Evolutionary conservation across 805 yeast genomes (phyloP).

Genomic region (Tetrapisispora taiwanensis): DNA sequence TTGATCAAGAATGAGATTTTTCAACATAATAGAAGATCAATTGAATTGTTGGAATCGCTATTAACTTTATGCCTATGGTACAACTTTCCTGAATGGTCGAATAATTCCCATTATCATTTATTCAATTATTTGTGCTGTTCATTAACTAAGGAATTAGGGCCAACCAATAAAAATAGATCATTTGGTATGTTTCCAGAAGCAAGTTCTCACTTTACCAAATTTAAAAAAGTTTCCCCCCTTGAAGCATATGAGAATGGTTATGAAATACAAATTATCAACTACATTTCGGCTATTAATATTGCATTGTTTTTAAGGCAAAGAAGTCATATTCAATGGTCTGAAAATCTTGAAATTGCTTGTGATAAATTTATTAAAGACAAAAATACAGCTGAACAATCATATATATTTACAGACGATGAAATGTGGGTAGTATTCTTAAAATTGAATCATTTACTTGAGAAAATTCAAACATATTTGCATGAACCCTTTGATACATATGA

Average conservation of each 20-base stretch:
- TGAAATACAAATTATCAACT: slow-evolving; percentile 37
- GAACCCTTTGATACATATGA: slow-evolving; percentile 17
- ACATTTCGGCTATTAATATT: slow-evolving; percentile 51
- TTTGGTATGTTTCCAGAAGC: slow-evolving; percentile 24
- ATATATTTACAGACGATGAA: slow-evolving; percentile 29
- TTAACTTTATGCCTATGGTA: slow-evolving; percentile 66
- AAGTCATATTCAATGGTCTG: slow-evolving; percentile 51
- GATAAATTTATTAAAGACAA: slow-evolving; percentile 4
- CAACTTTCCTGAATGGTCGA: slow-evolving; percentile 72
- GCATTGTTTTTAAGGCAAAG: slow-evolving; percentile 58
- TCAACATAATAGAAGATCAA: slow-evolving; percentile 58
- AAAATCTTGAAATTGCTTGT: slow-evolving; percentile 16
- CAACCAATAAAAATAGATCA: slow-evolving; percentile 41
- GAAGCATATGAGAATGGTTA: slow-evolving; percentile 17
- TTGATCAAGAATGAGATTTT: slow-evolving; percentile 49
- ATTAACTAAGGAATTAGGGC: slow-evolving; percentile 67
- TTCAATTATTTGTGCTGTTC: slow-evolving; percentile 55
- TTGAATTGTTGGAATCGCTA: slow-evolving; percentile 56
- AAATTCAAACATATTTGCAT: slow-evolving; percentile 44
- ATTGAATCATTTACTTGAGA: slow-evolving; percentile 51
- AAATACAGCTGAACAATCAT: slow-evolving; percentile 1
- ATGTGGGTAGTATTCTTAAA: slow-evolving; percentile 50
- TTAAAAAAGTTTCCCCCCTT: slow-evolving; percentile 16
- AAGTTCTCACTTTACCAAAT: slow-evolving; percentile 8
- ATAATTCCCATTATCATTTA: slow-evolving; percentile 67